These are phyloP conservation scores for Antitrichia curtipendula DNA, from an alignment of 225 moss, liverwort and hornwort species.

Conservation along the genomic window DNA sequence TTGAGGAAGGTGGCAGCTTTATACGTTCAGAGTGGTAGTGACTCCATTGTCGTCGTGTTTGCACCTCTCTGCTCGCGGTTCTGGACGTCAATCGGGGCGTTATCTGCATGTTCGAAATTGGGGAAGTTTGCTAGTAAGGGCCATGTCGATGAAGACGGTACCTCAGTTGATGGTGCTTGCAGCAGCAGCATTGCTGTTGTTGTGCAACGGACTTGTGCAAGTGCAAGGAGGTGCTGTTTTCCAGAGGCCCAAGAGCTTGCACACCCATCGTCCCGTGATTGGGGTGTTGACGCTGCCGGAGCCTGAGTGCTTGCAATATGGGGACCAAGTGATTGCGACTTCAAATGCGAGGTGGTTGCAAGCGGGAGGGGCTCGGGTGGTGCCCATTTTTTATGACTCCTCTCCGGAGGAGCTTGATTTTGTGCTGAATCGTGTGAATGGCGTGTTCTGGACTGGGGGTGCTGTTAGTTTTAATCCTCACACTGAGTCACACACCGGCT, in stretches of 20 bases:
- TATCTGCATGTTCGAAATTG: neutral
- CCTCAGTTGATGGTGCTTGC: neutral
- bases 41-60: neutral
- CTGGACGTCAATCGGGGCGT: neutral
- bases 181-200: neutral
- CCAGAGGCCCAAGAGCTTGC: neutral
- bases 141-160: neutral
- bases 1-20: neutral
- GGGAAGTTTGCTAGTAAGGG: neutral
- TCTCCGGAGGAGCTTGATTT: constrained; percentile 21
- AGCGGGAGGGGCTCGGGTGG: constrained; percentile 50
- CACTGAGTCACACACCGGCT: neutral
- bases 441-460: constrained; percentile 63
- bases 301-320: constrained; percentile 3
- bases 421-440: constrained; percentile 42
- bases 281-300: constrained; percentile 55
- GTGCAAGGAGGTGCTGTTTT: neutral
- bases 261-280: constrained; percentile 32
- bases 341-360: constrained; percentile 66
- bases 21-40: neutral
- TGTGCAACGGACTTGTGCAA: neutral
- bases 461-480: constrained; percentile 51
- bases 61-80: neutral
- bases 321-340: constrained; percentile 48
- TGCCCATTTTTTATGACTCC: constrained; percentile 60